These are phyloP conservation scores for Gyromitra esculenta DNA, from an alignment of 2,329 filamentous ascomycete genomes.

Conservation along the genomic window DNA sequence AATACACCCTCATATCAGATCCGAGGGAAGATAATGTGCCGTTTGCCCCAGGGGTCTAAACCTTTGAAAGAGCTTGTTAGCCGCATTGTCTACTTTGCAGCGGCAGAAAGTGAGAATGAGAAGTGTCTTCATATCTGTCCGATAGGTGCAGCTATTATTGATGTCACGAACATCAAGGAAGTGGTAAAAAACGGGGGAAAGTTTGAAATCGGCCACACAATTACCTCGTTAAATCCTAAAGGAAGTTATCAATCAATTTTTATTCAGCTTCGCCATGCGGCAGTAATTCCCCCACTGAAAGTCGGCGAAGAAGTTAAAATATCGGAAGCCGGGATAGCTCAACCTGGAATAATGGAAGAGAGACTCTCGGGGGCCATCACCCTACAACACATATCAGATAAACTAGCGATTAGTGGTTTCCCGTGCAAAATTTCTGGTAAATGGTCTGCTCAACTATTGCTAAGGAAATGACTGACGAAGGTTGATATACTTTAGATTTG, in stretches of 20 bases:
- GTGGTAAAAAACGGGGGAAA: background rate
- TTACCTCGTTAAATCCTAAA: background rate
- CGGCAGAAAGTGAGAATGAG: background rate
- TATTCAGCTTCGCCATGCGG: background rate
- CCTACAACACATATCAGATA: background rate
- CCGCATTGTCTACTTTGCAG: slow-evolving; percentile 10
- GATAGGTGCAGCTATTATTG: background rate
- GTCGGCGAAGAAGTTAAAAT: background rate
- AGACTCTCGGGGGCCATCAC: background rate
- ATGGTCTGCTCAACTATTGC: background rate
- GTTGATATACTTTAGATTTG: too few species aligned
- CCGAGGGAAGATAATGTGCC: slow-evolving; percentile 20
- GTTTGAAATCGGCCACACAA: slow-evolving; percentile 17
- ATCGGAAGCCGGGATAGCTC: background rate
- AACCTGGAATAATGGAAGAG: too few species aligned
- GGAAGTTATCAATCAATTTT: background rate
- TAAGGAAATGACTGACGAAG: too few species aligned
- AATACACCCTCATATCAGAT: background rate
- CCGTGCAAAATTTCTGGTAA: slow-evolving; percentile 11
- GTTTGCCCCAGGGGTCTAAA: background rate
- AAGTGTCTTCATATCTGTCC: background rate
- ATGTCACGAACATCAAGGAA: background rate
- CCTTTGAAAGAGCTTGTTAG: background rate
- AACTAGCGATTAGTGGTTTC: slow-evolving; percentile 13
- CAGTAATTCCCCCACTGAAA: background rate